Conservation (phyloP, 805 yeast genomes). For the Saturnispora sekii region DNA sequence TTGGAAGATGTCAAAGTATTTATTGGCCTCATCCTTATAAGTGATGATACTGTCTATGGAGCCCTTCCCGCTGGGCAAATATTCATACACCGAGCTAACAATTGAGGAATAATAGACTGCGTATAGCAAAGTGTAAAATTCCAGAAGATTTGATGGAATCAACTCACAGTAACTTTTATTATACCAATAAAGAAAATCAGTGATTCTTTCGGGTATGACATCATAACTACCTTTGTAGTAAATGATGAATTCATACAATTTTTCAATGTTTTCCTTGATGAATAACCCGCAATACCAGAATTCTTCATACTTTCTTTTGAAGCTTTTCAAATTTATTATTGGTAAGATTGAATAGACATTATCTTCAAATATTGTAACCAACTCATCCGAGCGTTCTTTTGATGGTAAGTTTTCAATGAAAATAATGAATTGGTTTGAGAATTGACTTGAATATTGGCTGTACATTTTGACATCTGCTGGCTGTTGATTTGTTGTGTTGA, state of each 20-base stretch:
- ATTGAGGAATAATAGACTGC: constrained; percentile 16
- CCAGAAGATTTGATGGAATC: constrained; percentile 14
- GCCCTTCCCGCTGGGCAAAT: constrained; percentile 8
- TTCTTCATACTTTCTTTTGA: constrained; percentile 30
- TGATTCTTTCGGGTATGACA: constrained; percentile 13
- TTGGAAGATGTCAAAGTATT: constrained; percentile 14
- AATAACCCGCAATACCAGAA: constrained; percentile 37
- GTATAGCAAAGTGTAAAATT: constrained; percentile 16
- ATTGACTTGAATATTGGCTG: constrained; percentile 6
- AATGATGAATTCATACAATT: constrained; percentile 13
- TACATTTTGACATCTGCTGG: background rate
- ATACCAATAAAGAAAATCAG: constrained; percentile 36
- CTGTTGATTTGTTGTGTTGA: no score
- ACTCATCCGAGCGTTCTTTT: constrained; percentile 38
- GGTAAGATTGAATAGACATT: constrained; percentile 52
- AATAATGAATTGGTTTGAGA: constrained; percentile 23
- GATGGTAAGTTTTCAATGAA: constrained; percentile 31
- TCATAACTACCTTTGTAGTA: constrained; percentile 8
- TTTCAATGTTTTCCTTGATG: constrained; percentile 16
- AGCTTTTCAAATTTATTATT: constrained; percentile 37
- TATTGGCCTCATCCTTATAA: constrained; percentile 16
- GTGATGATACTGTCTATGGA: constrained; percentile 9
- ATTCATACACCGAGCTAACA: constrained; percentile 13
- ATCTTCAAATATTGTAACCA: constrained; percentile 37
- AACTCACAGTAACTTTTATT: constrained; percentile 22